Evolutionary conservation across 257 asterid genomes (phyloP), one percentile per base, ranked within the genome.

Genomic region (Leonotis leonurus): DNA sequence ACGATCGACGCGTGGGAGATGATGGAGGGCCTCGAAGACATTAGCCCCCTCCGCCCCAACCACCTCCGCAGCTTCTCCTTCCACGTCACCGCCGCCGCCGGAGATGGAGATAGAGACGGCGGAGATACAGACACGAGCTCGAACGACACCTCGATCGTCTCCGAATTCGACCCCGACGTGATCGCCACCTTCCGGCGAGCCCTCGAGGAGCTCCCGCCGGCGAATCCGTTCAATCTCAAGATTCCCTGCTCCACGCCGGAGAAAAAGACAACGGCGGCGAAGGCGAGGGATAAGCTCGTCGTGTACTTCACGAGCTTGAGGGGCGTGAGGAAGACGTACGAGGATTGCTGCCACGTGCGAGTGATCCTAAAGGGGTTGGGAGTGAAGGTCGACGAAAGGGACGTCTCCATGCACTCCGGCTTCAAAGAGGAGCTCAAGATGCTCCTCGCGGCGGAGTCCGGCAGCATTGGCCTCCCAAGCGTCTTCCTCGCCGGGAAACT

Each of bases 271-370:
- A 58, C 46, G 61, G 53, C 13, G 10, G 53, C 2, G 18, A 75
- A 73, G 3, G n/a, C n/a, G n/a, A 71, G 67, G 27, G 87, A 80
- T 8, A 92, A 76, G 62, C 2, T 87, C 9, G 58, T 89, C 1
- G 81, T 93, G 50, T 93, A 93, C 37, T 93, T 87, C 53, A 93
- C 99, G 0, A 93, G 94, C 71, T 69, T 93, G 4, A 77, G 99
- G 61, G 97, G 96, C 5, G 95, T 93, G 49, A 73, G 99, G 75
- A 93, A 87, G 75, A 93, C 99, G 1, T 85, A 82, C 65, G 99
- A 93, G 81, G 97, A 89, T 79, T 87, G 96, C 53, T 87, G 97
- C 24, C 72, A 83, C n/a, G 99, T 93, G 25, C 67, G 92, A 26
- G 84, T 78, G 6, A 82, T 87, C 1, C 27, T 93, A 2, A 87